Conservation (phyloP, 2,329 filamentous ascomycete species). For the Diaporthe citriasiana region DNA sequence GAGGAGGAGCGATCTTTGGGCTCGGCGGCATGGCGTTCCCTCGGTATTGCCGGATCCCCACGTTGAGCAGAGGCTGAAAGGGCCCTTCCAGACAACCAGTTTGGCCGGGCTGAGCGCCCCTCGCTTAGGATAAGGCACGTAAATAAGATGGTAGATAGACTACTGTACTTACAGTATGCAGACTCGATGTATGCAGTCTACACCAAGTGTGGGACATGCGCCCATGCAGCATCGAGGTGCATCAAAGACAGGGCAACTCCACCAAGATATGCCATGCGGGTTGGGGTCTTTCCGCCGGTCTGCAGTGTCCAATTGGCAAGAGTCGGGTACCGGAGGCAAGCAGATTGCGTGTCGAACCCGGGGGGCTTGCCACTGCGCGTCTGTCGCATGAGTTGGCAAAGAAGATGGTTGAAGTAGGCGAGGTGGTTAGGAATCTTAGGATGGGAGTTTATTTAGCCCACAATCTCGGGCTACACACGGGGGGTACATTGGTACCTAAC, state of each 20-base stretch:
- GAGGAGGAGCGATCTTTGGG: neutral
- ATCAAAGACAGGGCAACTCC: slow-evolving; percentile 2
- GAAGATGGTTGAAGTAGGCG: too few relatives aligned
- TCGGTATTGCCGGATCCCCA: slow-evolving; percentile 28
- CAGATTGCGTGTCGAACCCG: neutral
- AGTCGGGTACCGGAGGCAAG: neutral
- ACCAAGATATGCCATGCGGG: slow-evolving; percentile 4
- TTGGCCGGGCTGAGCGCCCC: neutral
- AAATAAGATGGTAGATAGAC: neutral
- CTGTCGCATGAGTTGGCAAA: neutral
- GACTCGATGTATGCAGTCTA: slow-evolving; percentile 11
- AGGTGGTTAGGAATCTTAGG: neutral
- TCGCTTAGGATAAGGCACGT: slow-evolving; percentile 10
- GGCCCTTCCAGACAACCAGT: slow-evolving; percentile 27
- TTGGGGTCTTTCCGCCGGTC: slow-evolving; percentile 19
- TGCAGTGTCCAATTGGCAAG: neutral
- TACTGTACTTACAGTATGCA: slow-evolving; percentile 1
- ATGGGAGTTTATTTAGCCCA: slow-evolving; percentile 1
- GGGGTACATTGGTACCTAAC: neutral
- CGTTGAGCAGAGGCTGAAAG: slow-evolving; percentile 11
- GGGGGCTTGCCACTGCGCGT: neutral
- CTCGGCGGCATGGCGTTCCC: neutral
- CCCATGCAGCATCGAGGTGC: neutral
- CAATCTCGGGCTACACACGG: neutral
- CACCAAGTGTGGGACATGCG: slow-evolving; percentile 14